Base-by-base conservation (phyloP, 2,329 filamentous ascomycete species). In the Alternaria brassicae region DNA sequence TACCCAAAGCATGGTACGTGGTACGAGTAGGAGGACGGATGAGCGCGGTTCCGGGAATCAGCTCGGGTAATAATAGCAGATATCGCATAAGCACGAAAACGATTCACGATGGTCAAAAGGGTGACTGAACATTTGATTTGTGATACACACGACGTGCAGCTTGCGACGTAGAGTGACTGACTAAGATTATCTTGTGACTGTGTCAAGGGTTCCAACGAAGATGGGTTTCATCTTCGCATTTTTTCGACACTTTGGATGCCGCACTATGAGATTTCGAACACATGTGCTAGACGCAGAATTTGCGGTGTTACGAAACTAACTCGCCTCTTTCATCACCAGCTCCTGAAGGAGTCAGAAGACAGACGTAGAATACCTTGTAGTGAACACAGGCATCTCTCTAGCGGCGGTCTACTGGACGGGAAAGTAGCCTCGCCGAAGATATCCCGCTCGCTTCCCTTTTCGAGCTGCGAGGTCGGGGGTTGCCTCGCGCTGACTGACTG, bases 21-120 rank as follows among this genome's bases (percentile, higher is more conserved):
- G 37, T 34, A 53, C 7, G n/a, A 30, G 40, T 3, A 15, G 27
- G 19, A 28, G 9, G 23, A 30, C 36, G 28, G 50, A n/a, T 19
- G 37, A 54, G 47, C 36, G 59, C 56, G 60, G 60, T 63, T 67
- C 62, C 55, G 60, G 53, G 59, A 63, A 59, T 55, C 41, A 32
- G 42, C 32, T 42, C 49, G 32, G 49, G 45, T 58, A 65, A 61
- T 65, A 41, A 57, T 52, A 64, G 57, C 41, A 61, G 51, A 48
- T 53, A 67, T 61, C 61, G 61, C 64, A 65, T 62, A 58, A 60
- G 62, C 37, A 52, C 58, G 61, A 60, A 45, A 47, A 53, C 17
- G 30, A 39, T 34, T 45, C 53, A 61, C 57, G 58, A 61, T 51
- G 55, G 50, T 44, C 51, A 23, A 15, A 40, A 19, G 10, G 19